Conservation (phyloP, 2,329 filamentous ascomycete genomes). For the Huntiella moniliformis region DNA sequence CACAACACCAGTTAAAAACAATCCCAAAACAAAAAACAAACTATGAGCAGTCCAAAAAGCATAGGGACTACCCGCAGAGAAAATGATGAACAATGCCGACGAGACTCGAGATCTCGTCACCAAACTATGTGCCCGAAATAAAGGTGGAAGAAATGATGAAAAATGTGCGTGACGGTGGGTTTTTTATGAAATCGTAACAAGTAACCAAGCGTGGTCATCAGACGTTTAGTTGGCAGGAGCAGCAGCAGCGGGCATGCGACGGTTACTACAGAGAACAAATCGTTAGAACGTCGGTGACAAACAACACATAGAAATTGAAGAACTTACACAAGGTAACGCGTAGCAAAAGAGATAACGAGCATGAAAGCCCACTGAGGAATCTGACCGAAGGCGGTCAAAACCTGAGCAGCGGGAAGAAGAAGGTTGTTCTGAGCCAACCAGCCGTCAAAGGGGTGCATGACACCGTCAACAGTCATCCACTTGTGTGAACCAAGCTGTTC, state of each 20-base stretch:
- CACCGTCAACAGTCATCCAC: constrained; percentile 35
- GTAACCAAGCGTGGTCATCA: not conserved
- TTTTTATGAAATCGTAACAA: not conserved
- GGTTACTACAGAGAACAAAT: constrained; percentile 3
- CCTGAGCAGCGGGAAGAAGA: constrained; percentile 45
- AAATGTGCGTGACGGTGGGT: constrained; percentile 3
- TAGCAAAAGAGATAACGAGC: constrained; percentile 54
- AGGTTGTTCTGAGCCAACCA: constrained; percentile 42
- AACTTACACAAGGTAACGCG: constrained; percentile 58
- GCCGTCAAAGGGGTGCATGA: constrained; percentile 63
- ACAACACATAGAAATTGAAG: not conserved
- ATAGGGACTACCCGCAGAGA: not conserved
- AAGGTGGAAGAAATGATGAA: constrained; percentile 8
- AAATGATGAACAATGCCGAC: not conserved
- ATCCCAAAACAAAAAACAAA: not conserved
- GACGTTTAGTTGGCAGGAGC: constrained; percentile 1
- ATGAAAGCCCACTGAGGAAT: constrained; percentile 63
- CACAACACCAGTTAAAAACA: not conserved
- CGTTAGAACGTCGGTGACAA: not conserved
- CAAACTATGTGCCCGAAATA: constrained; percentile 13
- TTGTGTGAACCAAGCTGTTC: constrained; percentile 32
- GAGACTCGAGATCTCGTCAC: not conserved
- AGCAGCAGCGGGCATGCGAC: constrained; percentile 14
- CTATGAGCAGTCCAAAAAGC: not conserved
- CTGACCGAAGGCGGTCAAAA: constrained; percentile 46